Evolutionary conservation across 805 yeast species (phyloP).

Genomic region (Wickerhamomyces queroliae): DNA sequence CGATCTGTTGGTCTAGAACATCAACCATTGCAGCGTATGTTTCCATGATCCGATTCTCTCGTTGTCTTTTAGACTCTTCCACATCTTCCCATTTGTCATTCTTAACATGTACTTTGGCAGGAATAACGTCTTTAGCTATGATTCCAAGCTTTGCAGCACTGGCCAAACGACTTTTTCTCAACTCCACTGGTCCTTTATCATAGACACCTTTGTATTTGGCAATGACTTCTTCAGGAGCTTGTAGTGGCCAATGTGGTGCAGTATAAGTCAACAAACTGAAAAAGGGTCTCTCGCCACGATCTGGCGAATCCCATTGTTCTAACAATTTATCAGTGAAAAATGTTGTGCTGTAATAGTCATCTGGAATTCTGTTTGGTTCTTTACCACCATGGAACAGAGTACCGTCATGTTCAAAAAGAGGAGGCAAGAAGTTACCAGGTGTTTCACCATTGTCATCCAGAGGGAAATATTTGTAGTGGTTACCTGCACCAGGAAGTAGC

Average conservation of each 20-base stretch:
- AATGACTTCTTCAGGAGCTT: constrained; percentile 45
- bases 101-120: constrained; percentile 39
- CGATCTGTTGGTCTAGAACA: constrained; percentile 44
- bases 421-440: constrained; percentile 15
- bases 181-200: constrained; percentile 41
- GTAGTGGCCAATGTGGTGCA: constrained; percentile 66
- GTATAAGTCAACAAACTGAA: constrained; percentile 51
- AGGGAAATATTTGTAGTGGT: constrained; percentile 38
- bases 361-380: constrained; percentile 28
- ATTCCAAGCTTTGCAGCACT: constrained; percentile 40
- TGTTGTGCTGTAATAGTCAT: constrained; percentile 40
- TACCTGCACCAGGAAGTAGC: constrained; percentile 52
- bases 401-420: constrained; percentile 23
- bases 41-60: constrained; percentile 44
- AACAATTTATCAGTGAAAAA: constrained; percentile 39
- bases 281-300: constrained; percentile 42
- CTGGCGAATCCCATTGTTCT: constrained; percentile 26
- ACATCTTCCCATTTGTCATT: constrained; percentile 39
- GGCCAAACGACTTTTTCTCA: constrained; percentile 33
- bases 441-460: constrained; percentile 4
- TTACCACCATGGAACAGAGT: constrained; percentile 28
- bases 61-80: constrained; percentile 28
- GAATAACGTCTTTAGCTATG: constrained; percentile 35
- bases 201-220: constrained; percentile 42
- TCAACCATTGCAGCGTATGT: constrained; percentile 64